Percentiles rank a stretch among this genome's conserved stretches.
Conservation (phyloP, 768 basidiomycete genomes). For the Rhizopogon roseolus region DNA sequence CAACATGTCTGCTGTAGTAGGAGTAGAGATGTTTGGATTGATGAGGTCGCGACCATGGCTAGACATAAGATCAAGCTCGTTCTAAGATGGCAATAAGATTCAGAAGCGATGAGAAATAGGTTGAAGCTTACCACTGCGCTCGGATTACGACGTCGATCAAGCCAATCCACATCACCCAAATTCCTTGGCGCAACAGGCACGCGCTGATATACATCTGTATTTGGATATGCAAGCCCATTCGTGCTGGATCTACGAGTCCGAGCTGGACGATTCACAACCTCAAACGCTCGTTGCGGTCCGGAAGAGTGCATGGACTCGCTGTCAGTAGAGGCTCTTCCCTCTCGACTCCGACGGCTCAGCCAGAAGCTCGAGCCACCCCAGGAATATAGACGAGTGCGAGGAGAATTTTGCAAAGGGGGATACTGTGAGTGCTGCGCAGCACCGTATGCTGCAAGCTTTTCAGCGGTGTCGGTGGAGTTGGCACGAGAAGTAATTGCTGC, state of each 20-base stretch:
- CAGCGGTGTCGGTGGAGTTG: conserved; percentile 35
- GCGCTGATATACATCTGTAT: conserved; percentile 43
- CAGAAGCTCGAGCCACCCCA: conserved; percentile 36
- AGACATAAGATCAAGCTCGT: conserved; percentile 69
- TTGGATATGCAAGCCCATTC: conserved; percentile 35
- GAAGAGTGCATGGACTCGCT: conserved; percentile 32
- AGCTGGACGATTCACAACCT: conserved; percentile 45
- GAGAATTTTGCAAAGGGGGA: conserved; percentile 27
- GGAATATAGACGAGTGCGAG: conserved; percentile 29
- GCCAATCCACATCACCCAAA: conserved; percentile 74
- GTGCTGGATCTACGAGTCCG: conserved; percentile 49
- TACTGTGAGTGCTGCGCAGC: conserved; percentile 25
- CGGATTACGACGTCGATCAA: conserved; percentile 66
- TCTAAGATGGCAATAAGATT: conserved; percentile 34
- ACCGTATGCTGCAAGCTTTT: conserved; percentile 32
- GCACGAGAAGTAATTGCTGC: conserved; percentile 24
- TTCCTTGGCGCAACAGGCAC: conserved; percentile 43
- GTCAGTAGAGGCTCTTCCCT: conserved; percentile 35
- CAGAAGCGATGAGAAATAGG: conserved; percentile 10
- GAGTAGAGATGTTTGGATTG: conserved; percentile 36
- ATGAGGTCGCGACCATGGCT: conserved; percentile 45
- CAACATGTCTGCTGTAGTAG: conserved; percentile 46
- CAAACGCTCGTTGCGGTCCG: conserved; percentile 36
- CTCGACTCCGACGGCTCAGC: conserved; percentile 28
- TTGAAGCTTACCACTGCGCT: conserved; percentile 57